Conservation (phyloP, 768 basidiomycete species). For the Tulasnella sp. region DNA sequence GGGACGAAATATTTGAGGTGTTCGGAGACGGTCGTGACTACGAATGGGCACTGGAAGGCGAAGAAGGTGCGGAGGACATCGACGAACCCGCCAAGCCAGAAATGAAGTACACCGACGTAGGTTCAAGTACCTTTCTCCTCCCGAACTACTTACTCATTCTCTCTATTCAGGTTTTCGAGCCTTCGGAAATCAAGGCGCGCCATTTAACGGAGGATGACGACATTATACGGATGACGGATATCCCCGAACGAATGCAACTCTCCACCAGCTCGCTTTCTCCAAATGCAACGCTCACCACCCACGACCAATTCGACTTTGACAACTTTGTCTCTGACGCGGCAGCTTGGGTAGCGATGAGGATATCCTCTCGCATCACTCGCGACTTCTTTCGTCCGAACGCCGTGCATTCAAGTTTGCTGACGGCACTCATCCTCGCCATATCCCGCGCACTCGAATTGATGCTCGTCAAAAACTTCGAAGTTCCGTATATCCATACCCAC, state of each 20-base stretch:
- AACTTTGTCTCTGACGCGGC: conserved; percentile 70
- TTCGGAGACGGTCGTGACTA: conserved; percentile 96
- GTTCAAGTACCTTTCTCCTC: conserved; percentile 25
- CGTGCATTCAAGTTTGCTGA: conserved; percentile 43
- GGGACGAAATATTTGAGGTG: conserved; percentile 91
- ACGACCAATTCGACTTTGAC: conserved; percentile 46
- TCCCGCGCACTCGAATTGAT: conserved; percentile 65
- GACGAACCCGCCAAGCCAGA: conserved; percentile 47
- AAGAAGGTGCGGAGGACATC: conserved; percentile 46
- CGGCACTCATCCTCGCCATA: conserved; percentile 65
- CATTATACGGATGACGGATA: conserved; percentile 75
- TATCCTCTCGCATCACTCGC: conserved; percentile 56
- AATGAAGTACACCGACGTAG: conserved; percentile 76
- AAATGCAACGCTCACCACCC: conserved; percentile 45
- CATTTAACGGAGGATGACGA: conserved; percentile 90
- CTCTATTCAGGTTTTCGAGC: conserved; percentile 76
- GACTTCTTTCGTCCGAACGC: conserved; percentile 63
- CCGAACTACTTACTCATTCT: conserved; percentile 13
- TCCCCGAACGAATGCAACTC: conserved; percentile 93
- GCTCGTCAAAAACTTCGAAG: conserved; percentile 81
- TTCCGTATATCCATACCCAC: conserved; percentile 90
- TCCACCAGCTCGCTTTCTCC: conserved; percentile 70
- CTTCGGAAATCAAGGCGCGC: conserved; percentile 82
- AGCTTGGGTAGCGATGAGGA: conserved; percentile 72
- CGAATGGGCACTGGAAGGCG: conserved; percentile 83